Conservation (phyloP, 805 yeast genomes). For the Schwanniomyces sp. region DNA sequence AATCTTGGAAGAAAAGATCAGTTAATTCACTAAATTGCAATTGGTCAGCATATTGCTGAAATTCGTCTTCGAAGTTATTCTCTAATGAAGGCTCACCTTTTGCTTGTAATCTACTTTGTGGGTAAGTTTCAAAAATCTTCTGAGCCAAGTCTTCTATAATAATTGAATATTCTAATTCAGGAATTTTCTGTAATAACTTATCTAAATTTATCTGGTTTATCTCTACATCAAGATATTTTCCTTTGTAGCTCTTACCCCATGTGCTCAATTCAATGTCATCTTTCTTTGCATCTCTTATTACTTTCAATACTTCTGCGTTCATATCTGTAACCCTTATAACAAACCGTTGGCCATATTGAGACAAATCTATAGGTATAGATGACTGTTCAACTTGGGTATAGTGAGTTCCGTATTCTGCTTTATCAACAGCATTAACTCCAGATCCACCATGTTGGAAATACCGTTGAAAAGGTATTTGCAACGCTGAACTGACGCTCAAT, state of each 20-base stretch:
- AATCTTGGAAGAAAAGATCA: conserved; percentile 69
- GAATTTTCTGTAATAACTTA: conserved; percentile 18
- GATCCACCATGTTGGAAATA: neutral
- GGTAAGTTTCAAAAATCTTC: conserved; percentile 55
- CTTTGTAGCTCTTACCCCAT: conserved; percentile 48
- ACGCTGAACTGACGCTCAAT: neutral
- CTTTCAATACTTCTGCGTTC: conserved; percentile 13
- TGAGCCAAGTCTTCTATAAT: conserved; percentile 60
- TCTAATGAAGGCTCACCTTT: neutral
- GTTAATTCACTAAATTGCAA: conserved; percentile 17
- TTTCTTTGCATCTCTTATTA: conserved; percentile 12
- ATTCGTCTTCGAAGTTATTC: neutral
- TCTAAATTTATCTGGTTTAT: conserved; percentile 19
- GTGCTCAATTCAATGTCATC: conserved; percentile 17
- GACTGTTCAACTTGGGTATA: conserved; percentile 24
- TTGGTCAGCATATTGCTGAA: conserved; percentile 2
- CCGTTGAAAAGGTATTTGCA: neutral
- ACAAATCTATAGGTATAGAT: conserved; percentile 40
- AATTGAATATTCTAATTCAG: conserved; percentile 31
- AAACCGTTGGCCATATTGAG: conserved; percentile 39
- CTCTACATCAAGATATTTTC: conserved; percentile 17
- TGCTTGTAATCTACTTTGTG: conserved; percentile 19
- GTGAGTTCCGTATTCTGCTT: conserved; percentile 16
- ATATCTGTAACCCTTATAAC: conserved; percentile 45
- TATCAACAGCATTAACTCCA: neutral